phyloP scores from a whole-genome alignment of 164 flowering plant species.

The Magnolia changhungtana region DNA sequence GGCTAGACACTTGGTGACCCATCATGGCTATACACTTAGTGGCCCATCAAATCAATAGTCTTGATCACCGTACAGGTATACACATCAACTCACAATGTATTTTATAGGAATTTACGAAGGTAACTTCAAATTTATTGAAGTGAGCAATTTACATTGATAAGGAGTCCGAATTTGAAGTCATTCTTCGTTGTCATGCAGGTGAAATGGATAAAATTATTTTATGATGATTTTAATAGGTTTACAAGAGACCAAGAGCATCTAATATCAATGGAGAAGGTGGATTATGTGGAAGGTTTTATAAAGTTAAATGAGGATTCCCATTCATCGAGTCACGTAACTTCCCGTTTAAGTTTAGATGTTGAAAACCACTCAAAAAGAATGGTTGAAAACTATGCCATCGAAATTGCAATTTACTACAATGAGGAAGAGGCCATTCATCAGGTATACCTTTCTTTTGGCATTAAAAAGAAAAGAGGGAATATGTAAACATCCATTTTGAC shows the following conservation, averaged over 20 bases:
- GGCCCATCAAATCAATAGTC: too few species aligned
- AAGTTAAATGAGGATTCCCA: not conserved
- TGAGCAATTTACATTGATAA: too few species aligned
- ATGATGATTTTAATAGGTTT: conserved; percentile 14
- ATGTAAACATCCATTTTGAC: too few species aligned
- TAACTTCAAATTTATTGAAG: too few species aligned
- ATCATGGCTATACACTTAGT: too few species aligned
- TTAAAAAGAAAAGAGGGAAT: too few species aligned
- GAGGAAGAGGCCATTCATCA: not conserved
- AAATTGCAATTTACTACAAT: conserved; percentile 12
- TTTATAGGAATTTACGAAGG: too few species aligned
- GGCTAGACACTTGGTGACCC: too few species aligned
- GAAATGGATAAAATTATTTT: conserved; percentile 7
- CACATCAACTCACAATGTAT: too few species aligned
- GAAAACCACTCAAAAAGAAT: not conserved
- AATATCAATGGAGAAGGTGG: conserved; percentile 13
- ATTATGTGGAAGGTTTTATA: conserved; percentile 15
- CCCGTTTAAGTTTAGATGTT: not conserved
- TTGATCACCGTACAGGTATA: too few species aligned
- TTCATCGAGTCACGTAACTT: not conserved
- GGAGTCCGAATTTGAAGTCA: not conserved
- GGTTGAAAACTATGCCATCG: not conserved
- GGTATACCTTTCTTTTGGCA: not conserved
- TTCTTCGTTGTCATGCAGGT: conserved; percentile 3
- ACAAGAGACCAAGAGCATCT: conserved; percentile 12